phyloP scores from a whole-genome alignment of 2,329 filamentous ascomycete species.

The Pseudopyricularia javanii region DNA sequence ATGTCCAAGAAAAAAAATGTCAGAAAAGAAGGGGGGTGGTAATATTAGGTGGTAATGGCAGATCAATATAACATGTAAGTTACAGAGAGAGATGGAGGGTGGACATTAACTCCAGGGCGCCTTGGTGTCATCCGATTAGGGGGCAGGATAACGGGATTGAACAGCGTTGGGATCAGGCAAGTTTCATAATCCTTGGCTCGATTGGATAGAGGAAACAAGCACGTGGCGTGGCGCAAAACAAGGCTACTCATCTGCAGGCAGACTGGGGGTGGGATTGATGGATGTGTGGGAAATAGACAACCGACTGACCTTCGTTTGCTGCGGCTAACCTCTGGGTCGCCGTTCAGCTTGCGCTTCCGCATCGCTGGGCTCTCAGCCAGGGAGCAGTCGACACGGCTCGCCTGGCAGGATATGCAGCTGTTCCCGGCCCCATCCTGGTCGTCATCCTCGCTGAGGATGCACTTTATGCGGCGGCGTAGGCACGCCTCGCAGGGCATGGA shows the following conservation, averaged over 20 bases:
- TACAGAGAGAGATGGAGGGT: not conserved
- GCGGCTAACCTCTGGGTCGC: slow-evolving; percentile 47
- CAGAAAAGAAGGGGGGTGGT: slow-evolving; percentile 8
- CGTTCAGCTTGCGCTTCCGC: slow-evolving; percentile 67
- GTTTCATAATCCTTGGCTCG: not conserved
- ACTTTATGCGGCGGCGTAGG: slow-evolving; percentile 60
- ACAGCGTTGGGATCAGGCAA: not conserved
- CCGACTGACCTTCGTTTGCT: slow-evolving; percentile 58
- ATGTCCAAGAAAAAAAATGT: slow-evolving; percentile 30
- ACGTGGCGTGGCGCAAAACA: not conserved
- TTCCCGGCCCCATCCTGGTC: slow-evolving; percentile 23
- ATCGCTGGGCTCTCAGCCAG: slow-evolving; percentile 65
- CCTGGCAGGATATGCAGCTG: slow-evolving; percentile 64
- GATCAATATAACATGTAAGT: not conserved
- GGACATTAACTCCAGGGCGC: too few species aligned
- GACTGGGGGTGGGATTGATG: too few species aligned
- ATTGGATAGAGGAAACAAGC: not conserved
- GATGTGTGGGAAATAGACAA: too few species aligned
- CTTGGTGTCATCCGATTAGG: too few species aligned
- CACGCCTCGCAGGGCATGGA: slow-evolving; percentile 60
- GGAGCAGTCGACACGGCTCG: slow-evolving; percentile 68
- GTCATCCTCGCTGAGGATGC: slow-evolving; percentile 63
- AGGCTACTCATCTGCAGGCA: too few species aligned
- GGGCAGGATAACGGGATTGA: too few species aligned
- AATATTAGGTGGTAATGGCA: slow-evolving; percentile 3